Evolutionary conservation across 2,329 filamentous ascomycete species (phyloP).

Genomic region (Mycosphaerelloides madeirae): DNA sequence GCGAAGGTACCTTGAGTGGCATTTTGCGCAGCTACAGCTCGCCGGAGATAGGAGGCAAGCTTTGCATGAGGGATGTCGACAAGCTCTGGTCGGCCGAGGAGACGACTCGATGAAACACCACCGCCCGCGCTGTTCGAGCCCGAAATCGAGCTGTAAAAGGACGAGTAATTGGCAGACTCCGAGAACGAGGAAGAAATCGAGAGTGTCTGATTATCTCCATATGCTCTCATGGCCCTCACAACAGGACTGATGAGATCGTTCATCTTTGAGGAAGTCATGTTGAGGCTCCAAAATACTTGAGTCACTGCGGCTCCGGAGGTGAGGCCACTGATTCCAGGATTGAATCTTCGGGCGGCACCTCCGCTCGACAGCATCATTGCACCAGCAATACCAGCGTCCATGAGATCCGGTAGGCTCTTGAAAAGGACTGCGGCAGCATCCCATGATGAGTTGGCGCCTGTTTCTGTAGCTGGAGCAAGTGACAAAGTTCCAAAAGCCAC

Average conservation of each 20-base stretch:
- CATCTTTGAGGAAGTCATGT: slow-evolving; percentile 21
- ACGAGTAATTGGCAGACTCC: slow-evolving; percentile 23
- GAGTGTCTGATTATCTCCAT: slow-evolving; percentile 10
- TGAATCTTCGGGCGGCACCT: slow-evolving; percentile 26
- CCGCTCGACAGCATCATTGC: slow-evolving; percentile 19
- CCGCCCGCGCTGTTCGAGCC: slow-evolving; percentile 28
- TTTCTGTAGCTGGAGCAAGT: slow-evolving; percentile 19
- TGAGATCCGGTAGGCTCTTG: slow-evolving; percentile 28
- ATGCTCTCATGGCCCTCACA: slow-evolving; percentile 4
- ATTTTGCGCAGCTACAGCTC: slow-evolving; percentile 18
- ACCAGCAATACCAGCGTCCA: slow-evolving; percentile 27
- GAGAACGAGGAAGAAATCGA: slow-evolving; percentile 12
- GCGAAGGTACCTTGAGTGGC: slow-evolving; percentile 22
- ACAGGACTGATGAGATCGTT: slow-evolving; percentile 18
- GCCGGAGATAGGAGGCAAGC: slow-evolving; percentile 14
- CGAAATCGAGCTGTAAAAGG: slow-evolving; percentile 28
- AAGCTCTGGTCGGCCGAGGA: slow-evolving; percentile 33
- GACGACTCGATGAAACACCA: slow-evolving; percentile 32
- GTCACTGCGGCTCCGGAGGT: slow-evolving; percentile 28
- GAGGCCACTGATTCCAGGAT: slow-evolving; percentile 28
- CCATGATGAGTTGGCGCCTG: slow-evolving; percentile 31
- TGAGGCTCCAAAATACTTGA: slow-evolving; percentile 28
- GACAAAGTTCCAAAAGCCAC: slow-evolving; percentile 12
- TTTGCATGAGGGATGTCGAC: slow-evolving; percentile 20
- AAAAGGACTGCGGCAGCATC: slow-evolving; percentile 31